A percentile compares a stretch with the other conserved stretches of the same genome.
These are phyloP conservation scores for Trypanosoma scelopori DNA, from an alignment of 208 protist genomes.

Conservation along the genomic window DNA sequence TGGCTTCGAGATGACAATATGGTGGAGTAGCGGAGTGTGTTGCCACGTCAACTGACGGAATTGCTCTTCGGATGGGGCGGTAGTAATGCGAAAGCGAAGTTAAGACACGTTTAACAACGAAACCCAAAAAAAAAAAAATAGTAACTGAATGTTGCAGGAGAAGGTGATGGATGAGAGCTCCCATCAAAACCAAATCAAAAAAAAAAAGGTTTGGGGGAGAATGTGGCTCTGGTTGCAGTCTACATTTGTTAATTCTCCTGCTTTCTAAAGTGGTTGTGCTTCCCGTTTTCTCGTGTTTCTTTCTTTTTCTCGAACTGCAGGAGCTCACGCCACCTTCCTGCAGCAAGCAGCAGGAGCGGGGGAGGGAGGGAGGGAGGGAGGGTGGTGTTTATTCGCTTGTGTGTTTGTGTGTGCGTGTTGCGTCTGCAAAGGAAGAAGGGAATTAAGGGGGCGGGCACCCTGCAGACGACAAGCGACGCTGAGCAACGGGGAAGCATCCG, in stretches of 20 bases:
- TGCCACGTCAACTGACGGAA: too few species aligned
- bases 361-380: neutral
- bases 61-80: neutral
- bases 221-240: too few species aligned
- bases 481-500: too few species aligned
- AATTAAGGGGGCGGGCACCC: too few species aligned
- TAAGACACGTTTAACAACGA: conserved; percentile 3
- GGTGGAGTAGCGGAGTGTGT: conserved; percentile 19
- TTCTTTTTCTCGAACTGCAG: neutral
- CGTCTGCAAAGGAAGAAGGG: too few species aligned
- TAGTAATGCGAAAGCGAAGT: neutral
- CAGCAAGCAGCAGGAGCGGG: neutral
- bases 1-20: conserved; percentile 87
- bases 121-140: conserved; percentile 22
- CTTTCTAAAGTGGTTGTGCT: neutral
- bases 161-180: too few species aligned
- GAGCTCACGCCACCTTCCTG: neutral
- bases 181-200: too few species aligned
- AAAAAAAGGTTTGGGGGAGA: too few species aligned
- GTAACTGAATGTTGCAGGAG: conserved; percentile 1
- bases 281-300: neutral
- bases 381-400: neutral
- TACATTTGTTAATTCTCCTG: too few species aligned
- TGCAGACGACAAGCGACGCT: too few species aligned
- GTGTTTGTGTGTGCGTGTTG: neutral